A percentile compares a stretch with the other conserved stretches of the same genome.
Conservation (phyloP, 2,329 filamentous ascomycete genomes). For the Escovopsis sp. region DNA sequence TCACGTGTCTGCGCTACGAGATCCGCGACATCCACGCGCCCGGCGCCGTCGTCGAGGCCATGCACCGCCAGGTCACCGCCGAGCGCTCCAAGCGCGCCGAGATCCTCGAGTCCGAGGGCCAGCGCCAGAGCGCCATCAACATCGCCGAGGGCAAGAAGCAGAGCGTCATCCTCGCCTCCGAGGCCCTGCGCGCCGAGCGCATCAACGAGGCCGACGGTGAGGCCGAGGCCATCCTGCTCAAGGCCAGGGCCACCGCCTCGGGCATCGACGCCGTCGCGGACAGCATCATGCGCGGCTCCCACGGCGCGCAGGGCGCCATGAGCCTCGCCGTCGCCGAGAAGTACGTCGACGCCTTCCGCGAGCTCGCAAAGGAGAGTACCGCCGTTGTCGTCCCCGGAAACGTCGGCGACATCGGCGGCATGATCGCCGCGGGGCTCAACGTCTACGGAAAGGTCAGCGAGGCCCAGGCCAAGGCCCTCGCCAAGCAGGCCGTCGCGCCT, state of each 20-base stretch:
- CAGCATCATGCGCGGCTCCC: conserved; percentile 57
- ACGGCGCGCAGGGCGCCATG: conserved; percentile 67
- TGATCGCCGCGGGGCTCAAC: conserved; percentile 92
- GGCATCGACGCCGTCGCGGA: conserved; percentile 79
- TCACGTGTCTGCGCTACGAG: conserved; percentile 91
- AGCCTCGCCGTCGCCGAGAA: conserved; percentile 88
- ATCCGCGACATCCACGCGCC: conserved; percentile 97
- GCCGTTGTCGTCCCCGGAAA: conserved; percentile 93
- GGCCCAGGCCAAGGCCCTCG: conserved; percentile 55
- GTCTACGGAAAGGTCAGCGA: conserved; percentile 90
- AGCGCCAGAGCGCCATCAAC: conserved; percentile 95
- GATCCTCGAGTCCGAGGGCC: conserved; percentile 93
- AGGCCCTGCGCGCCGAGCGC: conserved; percentile 76
- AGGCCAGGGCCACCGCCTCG: conserved; percentile 69
- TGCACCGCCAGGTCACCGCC: conserved; percentile 96
- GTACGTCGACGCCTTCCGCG: conserved; percentile 89
- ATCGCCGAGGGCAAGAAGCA: conserved; percentile 97
- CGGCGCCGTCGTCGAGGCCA: conserved; percentile 82
- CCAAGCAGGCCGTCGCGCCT: conserved; percentile 31
- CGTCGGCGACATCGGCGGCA: conserved; percentile 85
- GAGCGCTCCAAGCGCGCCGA: conserved; percentile 96
- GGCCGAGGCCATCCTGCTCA: conserved; percentile 80
- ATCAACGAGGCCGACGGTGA: conserved; percentile 91
- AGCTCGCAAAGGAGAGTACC: conserved; percentile 88
- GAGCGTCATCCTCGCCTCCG: conserved; percentile 87